Evolutionary conservation across 2,329 filamentous ascomycete genomes (phyloP).

Genomic region (Pestalotiopsis sp.): DNA sequence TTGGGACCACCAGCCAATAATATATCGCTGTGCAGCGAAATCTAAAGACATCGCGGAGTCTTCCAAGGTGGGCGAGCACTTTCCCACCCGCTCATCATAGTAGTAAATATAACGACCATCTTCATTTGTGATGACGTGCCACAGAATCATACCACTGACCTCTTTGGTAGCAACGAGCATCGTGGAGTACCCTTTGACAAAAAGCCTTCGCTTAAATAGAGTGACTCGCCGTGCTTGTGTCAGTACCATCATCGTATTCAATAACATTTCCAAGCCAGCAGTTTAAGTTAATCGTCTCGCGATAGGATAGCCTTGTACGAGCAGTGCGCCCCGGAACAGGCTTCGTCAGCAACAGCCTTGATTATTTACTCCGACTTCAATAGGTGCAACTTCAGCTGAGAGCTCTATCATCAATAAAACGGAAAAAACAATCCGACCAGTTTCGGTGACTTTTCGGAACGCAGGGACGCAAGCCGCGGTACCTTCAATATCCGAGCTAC

Average conservation of each 20-base stretch:
- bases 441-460: not conserved
- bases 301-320: not conserved
- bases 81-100: not conserved
- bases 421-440: too few species aligned
- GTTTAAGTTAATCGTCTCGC: not conserved
- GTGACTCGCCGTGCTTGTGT: not conserved
- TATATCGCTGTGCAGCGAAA: not conserved
- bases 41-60: not conserved
- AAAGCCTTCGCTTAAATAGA: not conserved
- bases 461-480: not conserved
- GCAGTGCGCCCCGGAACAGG: not conserved
- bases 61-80: not conserved
- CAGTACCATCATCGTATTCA: not conserved
- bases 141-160: not conserved
- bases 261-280: not conserved
- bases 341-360: not conserved
- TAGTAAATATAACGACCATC: not conserved
- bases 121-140: not conserved
- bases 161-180: not conserved
- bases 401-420: too few species aligned
- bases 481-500: not conserved
- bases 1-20: not conserved
- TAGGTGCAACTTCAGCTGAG: too few species aligned
- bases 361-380: not conserved
- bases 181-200: not conserved